Evolutionary conservation across 2,329 filamentous ascomycete species (phyloP).

Genomic region (Diaporthe humulicola): DNA sequence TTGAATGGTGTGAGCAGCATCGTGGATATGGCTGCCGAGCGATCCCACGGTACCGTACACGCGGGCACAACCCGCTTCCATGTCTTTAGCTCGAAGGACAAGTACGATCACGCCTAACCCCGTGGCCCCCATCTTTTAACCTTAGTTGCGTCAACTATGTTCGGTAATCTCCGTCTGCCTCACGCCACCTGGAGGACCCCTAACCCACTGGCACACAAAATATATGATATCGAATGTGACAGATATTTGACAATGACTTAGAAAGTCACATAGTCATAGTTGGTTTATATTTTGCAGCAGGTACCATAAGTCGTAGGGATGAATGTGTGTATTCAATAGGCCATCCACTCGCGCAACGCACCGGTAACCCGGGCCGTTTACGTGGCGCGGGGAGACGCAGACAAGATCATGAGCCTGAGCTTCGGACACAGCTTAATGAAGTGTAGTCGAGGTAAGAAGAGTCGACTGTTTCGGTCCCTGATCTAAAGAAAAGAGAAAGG

Average conservation of each 20-base stretch:
- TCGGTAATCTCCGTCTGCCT: constrained; percentile 29
- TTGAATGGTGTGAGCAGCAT: constrained; percentile 4
- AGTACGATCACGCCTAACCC: not conserved
- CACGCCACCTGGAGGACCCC: constrained; percentile 8
- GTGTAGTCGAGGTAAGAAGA: not conserved
- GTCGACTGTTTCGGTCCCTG: not conserved
- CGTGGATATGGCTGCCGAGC: constrained; percentile 13
- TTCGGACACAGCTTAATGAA: not conserved
- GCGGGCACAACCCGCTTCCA: constrained; percentile 4
- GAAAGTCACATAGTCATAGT: not conserved
- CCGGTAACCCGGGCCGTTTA: not conserved
- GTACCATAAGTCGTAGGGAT: too few species aligned
- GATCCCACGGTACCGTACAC: not conserved
- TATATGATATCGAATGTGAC: constrained; percentile 8
- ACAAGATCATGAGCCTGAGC: not conserved
- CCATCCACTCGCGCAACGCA: not conserved
- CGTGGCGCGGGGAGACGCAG: not conserved
- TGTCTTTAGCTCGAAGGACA: not conserved
- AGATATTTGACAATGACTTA: not conserved
- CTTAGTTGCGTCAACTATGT: constrained; percentile 20
- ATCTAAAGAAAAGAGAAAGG: too few species aligned
- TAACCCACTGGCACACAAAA: constrained; percentile 18
- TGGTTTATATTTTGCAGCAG: not conserved
- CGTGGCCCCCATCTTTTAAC: constrained; percentile 29
- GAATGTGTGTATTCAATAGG: not conserved